Evolutionary conservation across 495 filamentous ascomycete species (phyloP).

Genomic region (Cenococcum geophilum): DNA sequence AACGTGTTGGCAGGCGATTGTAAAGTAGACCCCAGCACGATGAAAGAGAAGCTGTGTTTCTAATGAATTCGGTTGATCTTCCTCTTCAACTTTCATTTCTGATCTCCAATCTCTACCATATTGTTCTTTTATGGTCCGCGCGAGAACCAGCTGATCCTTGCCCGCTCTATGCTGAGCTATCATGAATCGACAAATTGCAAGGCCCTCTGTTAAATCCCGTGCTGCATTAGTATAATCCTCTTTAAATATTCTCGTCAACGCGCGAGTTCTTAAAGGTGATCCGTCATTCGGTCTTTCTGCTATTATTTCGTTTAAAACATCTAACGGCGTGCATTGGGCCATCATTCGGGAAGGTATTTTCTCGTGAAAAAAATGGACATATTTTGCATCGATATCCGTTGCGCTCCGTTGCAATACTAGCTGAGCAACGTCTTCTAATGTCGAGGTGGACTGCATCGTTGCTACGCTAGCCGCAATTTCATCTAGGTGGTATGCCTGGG

Average conservation of each 20-base stretch:
- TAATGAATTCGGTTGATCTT: constrained; percentile 65
- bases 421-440: constrained; percentile 69
- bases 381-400: constrained; percentile 62
- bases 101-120: constrained; percentile 43
- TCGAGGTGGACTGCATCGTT: constrained; percentile 74
- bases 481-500: constrained; percentile 67
- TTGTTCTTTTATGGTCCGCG: constrained; percentile 41
- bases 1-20: constrained; percentile 60
- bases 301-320: constrained; percentile 60
- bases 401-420: constrained; percentile 61
- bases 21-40: constrained; percentile 65
- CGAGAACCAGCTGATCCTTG: constrained; percentile 44
- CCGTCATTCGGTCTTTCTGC: constrained; percentile 53
- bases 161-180: constrained; percentile 42
- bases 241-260: constrained; percentile 68
- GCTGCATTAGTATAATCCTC: constrained; percentile 63
- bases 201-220: constrained; percentile 58
- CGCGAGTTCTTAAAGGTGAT: constrained; percentile 62
- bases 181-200: constrained; percentile 53
- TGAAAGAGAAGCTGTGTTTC: constrained; percentile 72
- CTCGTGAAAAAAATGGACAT: constrained; percentile 83
- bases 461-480: constrained; percentile 77
- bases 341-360: constrained; percentile 75
- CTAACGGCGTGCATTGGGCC: constrained; percentile 62
- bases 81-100: constrained; percentile 55